These are phyloP conservation scores for Arthrinium phaeospermum DNA, from an alignment of 2,329 filamentous ascomycete species.

Conservation along the genomic window DNA sequence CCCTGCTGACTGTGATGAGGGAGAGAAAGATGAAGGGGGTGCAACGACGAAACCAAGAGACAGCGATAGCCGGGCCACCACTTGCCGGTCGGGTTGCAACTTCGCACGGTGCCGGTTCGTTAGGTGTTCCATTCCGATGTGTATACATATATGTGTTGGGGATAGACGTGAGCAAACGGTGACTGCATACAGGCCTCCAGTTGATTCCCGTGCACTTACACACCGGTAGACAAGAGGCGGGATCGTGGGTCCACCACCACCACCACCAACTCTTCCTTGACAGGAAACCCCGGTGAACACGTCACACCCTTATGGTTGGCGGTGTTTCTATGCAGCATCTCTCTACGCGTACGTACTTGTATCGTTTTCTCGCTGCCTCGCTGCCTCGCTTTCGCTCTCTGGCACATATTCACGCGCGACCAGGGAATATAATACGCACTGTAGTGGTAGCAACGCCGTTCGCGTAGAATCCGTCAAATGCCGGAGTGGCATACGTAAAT, in stretches of 20 bases:
- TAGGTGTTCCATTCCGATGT: background rate
- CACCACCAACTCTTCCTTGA: background rate
- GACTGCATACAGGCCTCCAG: background rate
- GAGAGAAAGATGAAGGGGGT: background rate
- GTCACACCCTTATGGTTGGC: background rate
- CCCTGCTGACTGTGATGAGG: background rate
- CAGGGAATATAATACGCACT: background rate
- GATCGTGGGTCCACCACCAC: background rate
- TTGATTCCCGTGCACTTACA: background rate
- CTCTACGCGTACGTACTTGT: background rate
- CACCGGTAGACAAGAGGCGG: background rate
- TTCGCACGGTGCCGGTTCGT: background rate
- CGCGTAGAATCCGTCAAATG: background rate
- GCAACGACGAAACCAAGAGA: no score
- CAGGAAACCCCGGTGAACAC: background rate
- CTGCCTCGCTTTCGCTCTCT: background rate
- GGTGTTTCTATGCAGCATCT: background rate
- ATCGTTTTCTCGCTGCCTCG: no score
- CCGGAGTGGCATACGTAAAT: background rate
- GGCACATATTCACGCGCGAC: background rate
- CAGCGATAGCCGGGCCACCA: background rate
- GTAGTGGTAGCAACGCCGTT: background rate
- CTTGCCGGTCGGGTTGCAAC: conserved; percentile 4
- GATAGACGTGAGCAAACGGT: background rate
- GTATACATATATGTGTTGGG: background rate